These are phyloP conservation scores for Mesembryanthemum crystallinum DNA, from an alignment of 148 eudicot genomes.

Conservation along the genomic window DNA sequence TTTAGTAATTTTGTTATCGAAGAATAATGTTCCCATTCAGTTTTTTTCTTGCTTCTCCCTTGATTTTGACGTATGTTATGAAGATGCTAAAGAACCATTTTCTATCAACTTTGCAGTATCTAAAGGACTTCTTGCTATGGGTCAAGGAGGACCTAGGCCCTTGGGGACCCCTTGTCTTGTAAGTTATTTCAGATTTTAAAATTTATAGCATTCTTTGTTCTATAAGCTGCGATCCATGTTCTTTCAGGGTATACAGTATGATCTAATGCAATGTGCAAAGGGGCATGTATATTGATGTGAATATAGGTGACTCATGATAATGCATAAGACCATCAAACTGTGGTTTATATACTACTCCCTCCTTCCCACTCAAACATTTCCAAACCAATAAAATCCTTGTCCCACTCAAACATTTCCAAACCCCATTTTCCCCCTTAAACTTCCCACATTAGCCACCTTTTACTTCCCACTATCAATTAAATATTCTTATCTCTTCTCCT, in stretches of 20 bases:
- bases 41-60: not conserved
- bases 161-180: constrained; percentile 95
- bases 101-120: constrained; percentile 42
- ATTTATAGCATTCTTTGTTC: not conserved
- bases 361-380: no score
- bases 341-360: not conserved
- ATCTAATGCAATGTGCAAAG: not conserved
- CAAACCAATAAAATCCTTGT: no score
- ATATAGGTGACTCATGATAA: not conserved
- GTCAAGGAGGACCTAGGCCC: constrained; percentile 92
- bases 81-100: constrained; percentile 8
- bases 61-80: not conserved
- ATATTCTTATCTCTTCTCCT: no score
- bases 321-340: not conserved
- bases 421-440: no score
- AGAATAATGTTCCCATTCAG: not conserved
- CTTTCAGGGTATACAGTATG: not conserved
- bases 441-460: no score
- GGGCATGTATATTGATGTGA: not conserved
- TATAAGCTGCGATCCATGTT: not conserved
- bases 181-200: constrained; percentile 37
- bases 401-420: no score
- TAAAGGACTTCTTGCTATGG: constrained; percentile 82
- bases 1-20: no score
- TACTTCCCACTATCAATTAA: not conserved